Evolutionary conservation across 352 stramenopile species (phyloP).

Genomic region (Phytophthora hybrid): DNA sequence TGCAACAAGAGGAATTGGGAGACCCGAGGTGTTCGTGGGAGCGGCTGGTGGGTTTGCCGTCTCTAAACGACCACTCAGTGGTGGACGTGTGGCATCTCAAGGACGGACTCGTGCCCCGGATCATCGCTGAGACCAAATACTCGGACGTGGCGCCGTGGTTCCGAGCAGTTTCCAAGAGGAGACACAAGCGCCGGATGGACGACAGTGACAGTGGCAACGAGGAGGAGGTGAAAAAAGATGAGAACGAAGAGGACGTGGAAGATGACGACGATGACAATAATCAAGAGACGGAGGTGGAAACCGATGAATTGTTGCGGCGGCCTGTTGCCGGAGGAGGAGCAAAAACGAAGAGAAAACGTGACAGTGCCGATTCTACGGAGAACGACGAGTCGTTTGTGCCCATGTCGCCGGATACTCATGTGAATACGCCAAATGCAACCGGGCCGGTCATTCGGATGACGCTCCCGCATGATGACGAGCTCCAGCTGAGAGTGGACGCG

Average conservation of each 20-base stretch:
- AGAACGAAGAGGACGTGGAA: slow-evolving; percentile 65
- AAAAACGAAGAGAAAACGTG: slow-evolving; percentile 68
- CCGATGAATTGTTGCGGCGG: slow-evolving; percentile 47
- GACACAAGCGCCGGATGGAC: slow-evolving; percentile 48
- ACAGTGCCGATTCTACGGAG: slow-evolving; percentile 45
- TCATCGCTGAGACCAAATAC: slow-evolving; percentile 73
- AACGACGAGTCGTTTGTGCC: slow-evolving; percentile 73
- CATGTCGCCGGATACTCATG: slow-evolving; percentile 71
- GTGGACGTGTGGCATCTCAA: slow-evolving; percentile 82
- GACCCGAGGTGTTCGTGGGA: slow-evolving; percentile 61
- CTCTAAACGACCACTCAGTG: slow-evolving; percentile 63
- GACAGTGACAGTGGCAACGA: slow-evolving; percentile 54
- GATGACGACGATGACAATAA: slow-evolving; percentile 65
- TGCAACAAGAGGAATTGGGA: slow-evolving; percentile 44
- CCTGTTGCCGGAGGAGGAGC: slow-evolving; percentile 18
- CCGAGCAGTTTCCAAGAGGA: slow-evolving; percentile 50
- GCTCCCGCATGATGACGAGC: slow-evolving; percentile 57
- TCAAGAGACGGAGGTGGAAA: slow-evolving; percentile 56
- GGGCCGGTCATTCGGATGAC: slow-evolving; percentile 64
- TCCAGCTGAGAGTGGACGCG: slow-evolving; percentile 48
- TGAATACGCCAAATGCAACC: slow-evolving; percentile 65
- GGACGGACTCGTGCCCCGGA: slow-evolving; percentile 56
- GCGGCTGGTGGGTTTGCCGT: slow-evolving; percentile 64
- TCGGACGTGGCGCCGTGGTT: slow-evolving; percentile 70
- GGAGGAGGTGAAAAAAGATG: slow-evolving; percentile 61